Base-by-base conservation (phyloP, 345 rosid species). In the Heritiera fomes region DNA sequence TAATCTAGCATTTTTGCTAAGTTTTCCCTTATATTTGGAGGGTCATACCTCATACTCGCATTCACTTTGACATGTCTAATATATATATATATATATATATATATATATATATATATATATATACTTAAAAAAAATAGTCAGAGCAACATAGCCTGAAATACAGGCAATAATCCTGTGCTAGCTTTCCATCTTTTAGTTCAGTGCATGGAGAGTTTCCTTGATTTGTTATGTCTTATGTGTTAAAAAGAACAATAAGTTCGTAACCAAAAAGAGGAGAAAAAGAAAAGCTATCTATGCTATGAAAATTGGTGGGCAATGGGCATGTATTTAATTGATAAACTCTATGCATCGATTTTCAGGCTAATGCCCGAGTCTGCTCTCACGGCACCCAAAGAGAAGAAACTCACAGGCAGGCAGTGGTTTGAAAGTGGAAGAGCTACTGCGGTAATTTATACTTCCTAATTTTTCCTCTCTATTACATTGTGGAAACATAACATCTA, bases 321-420 rank as follows among this genome's bases (percentile, higher is more conserved):
- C 15, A 52, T 50, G 34, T 55, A 10, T 18, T 72, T 5, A 30
- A 14, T 30, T 10, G 32, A 14, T 53, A 34, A 72, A 72, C 62
- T 53, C 1, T 11, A 6, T 68, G 15, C 50, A 7, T 17, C 28
- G 41, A 77, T 60, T 81, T 84, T 64, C 84, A 90, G 99, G 89
- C 73, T 91, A 83, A 96, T 94, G 97, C 98, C 98, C 0, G 99
- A 94, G 80, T 88, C 97, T 88, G 98, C 87, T 67, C 97, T 94
- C 45, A 64, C 90, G 1, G 82, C 89, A 77, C 74, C 93, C 5
- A 94, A 94, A 84, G 98, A 96, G 86, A 96, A 91, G 89, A 94
- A 85, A 86, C 92, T 94, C 76, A 18, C 91, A 2, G 98, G 99
- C 85, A 94, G 98, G 84, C 98, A 89, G 85, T 94, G 95, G 97